Conservation (phyloP, 2,329 filamentous ascomycete genomes). For the Fusarium paranaense region DNA sequence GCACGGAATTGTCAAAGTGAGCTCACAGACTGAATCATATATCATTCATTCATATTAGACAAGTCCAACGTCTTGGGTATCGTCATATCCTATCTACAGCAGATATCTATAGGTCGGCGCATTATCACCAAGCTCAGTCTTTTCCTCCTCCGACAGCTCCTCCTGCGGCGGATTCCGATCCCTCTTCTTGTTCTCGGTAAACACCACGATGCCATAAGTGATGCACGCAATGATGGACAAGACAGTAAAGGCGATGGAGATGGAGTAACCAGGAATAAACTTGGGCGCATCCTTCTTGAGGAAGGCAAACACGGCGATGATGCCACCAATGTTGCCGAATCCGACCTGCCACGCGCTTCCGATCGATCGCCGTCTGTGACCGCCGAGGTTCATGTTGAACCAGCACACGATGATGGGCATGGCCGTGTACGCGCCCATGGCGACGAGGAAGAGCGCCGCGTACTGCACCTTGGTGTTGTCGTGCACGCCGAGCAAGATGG, state of each 20-base stretch:
- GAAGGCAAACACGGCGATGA: constrained; percentile 80
- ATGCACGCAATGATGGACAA: constrained; percentile 72
- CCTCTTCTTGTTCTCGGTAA: constrained; percentile 70
- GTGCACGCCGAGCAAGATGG: constrained; percentile 78
- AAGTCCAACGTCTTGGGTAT: not conserved
- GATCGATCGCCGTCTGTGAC: constrained; percentile 76
- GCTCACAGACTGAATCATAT: not conserved
- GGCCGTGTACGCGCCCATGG: constrained; percentile 83
- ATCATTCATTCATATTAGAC: constrained; percentile 26
- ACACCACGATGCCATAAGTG: constrained; percentile 70
- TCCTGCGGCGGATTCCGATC: constrained; percentile 57
- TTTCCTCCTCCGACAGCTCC: constrained; percentile 70
- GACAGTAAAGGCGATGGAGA: constrained; percentile 79
- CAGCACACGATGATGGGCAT: constrained; percentile 90
- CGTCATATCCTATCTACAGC: constrained; percentile 51
- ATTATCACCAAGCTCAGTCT: constrained; percentile 69
- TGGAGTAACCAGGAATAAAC: constrained; percentile 80
- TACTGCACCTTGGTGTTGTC: constrained; percentile 77
- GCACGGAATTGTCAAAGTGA: not conserved
- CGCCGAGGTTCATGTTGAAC: constrained; percentile 84
- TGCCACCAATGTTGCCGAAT: constrained; percentile 84
- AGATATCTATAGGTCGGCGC: constrained; percentile 71
- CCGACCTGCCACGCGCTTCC: constrained; percentile 82
- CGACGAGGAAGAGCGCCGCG: constrained; percentile 83
- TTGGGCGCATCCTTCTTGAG: constrained; percentile 73